Percentiles rank a stretch among this genome's conserved stretches.
phyloP scores from a whole-genome alignment of 768 basidiomycete species.

The Hypsizygus marmoreus region DNA sequence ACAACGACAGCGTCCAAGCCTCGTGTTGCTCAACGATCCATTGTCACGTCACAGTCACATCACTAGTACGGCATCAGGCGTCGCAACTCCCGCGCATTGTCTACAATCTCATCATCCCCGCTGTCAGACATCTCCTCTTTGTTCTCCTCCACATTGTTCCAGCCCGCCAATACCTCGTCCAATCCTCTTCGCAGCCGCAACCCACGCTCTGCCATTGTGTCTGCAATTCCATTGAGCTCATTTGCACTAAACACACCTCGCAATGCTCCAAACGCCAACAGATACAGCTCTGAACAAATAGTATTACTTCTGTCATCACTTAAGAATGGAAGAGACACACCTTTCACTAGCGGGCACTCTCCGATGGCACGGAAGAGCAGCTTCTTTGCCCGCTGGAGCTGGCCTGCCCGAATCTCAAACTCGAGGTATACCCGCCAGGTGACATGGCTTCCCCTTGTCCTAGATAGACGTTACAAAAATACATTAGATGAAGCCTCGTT shows the following conservation, averaged over 20 bases:
- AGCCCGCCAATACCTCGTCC: conserved; percentile 56
- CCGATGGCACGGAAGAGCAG: conserved; percentile 72
- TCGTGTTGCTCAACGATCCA: conserved; percentile 29
- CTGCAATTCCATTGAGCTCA: conserved; percentile 64
- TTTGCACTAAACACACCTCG: conserved; percentile 58
- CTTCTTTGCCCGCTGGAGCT: conserved; percentile 65
- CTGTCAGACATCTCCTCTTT: conserved; percentile 29
- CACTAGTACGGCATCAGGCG: conserved; percentile 64
- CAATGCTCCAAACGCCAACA: conserved; percentile 74
- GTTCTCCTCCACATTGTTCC: conserved; percentile 37
- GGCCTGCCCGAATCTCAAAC: conserved; percentile 69
- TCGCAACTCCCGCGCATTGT: conserved; percentile 57
- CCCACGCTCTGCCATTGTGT: conserved; percentile 78
- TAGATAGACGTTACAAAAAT: conserved; percentile 27
- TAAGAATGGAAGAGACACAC: conserved; percentile 41
- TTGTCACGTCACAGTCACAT: conserved; percentile 27
- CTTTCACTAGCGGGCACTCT: conserved; percentile 78
- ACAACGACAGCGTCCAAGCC: conserved; percentile 21
- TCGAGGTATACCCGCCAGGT: conserved; percentile 78
- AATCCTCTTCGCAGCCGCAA: conserved; percentile 62
- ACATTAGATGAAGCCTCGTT: conserved; percentile 3
- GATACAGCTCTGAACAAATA: conserved; percentile 60
- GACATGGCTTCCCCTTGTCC: conserved; percentile 65
- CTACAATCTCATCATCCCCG: conserved; percentile 57
- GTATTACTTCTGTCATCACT: conserved; percentile 1